Base-by-base conservation (phyloP, 164 flowering plant species). In the Tinospora cordifolia region DNA sequence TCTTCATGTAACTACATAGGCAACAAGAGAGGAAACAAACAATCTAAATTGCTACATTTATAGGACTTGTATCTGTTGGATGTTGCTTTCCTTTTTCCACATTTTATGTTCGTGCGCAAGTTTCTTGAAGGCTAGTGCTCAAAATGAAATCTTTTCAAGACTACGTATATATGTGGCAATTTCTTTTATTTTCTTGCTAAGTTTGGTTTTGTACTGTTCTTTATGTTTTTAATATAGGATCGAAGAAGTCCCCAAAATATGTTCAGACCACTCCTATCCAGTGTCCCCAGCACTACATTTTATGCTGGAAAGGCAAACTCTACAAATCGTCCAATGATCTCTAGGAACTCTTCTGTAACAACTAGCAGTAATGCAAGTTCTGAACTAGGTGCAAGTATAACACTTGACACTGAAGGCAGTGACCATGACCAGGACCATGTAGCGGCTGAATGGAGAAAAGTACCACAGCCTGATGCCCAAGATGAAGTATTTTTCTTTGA, bases 181-280 rank as follows among this genome's bases (percentile, higher is more conserved):
- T 27, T 30, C 40, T 34, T 22, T 40, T 46, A 60, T 60, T 13
- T 39, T 40, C 19, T 15, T 17, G 22, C 7, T 21, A 60, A 17
- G 36, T 46, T 27, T n/a, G n/a, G n/a, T n/a, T n/a, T n/a, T n/a
- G n/a, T n/a, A n/a, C 25, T 59, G 54, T 68, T 71, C 25, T 54
- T 69, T 9, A n/a, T 59, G 30, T 68, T 62, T 36, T n/a, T 70
- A 54, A 17, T 82, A 81, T 73, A 92, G 99, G 97, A 94, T 75
- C 82, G 91, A 67, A 90, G 85, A 82, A 79, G 81, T 73, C 94
- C 95, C 65, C 99, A 84, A 71, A 90, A 84, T 75, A 94, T 89
- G 99, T 95, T 92, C 84, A 87, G 98, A 80, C 99, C 99, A 66
- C 92, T 95, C 60, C 77, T 92, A 66, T 89, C 97, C 39, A 95